A percentile compares a stretch with the other conserved stretches of the same genome.
phyloP scores from a whole-genome alignment of 257 asterid genomes.

The Misopates orontium region DNA sequence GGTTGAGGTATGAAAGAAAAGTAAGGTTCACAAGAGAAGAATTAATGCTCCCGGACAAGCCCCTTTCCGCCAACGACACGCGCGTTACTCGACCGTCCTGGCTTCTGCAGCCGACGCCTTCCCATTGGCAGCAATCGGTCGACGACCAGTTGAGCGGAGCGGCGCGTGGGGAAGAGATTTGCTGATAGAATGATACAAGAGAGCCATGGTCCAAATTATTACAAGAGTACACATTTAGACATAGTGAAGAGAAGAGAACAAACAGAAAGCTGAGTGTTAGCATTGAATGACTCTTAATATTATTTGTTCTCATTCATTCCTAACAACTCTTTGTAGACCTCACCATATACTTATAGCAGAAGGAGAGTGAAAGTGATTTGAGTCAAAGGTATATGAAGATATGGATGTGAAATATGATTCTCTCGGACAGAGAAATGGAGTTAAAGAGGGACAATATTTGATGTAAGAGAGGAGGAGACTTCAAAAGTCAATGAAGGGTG shows the following conservation, averaged over 20 bases:
- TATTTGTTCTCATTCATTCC: neutral
- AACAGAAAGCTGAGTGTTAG: constrained; percentile 22
- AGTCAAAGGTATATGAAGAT: neutral
- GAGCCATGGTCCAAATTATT: constrained; percentile 25
- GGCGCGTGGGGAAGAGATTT: constrained; percentile 12
- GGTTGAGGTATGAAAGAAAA: constrained; percentile 33
- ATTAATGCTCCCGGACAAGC: constrained; percentile 31
- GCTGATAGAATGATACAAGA: constrained; percentile 28
- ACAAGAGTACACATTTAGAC: constrained; percentile 6
- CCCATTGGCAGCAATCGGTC: constrained; percentile 39
- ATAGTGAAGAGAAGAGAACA: neutral
- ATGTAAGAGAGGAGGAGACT: neutral
- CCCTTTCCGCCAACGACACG: constrained; percentile 29
- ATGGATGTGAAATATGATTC: neutral
- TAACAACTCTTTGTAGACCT: too few species aligned
- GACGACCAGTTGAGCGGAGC: constrained; percentile 34
- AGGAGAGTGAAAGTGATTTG: neutral
- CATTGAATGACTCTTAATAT: constrained; percentile 16
- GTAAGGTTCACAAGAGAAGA: constrained; percentile 33
- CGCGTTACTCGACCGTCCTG: constrained; percentile 19
- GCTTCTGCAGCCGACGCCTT: constrained; percentile 31
- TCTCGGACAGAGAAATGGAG: neutral
- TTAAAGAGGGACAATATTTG: neutral
- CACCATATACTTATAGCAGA: too few species aligned
- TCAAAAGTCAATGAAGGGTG: too few species aligned